Evolutionary conservation across 2,329 filamentous ascomycete genomes (phyloP).

Genomic region (Rosellinia necatrix): DNA sequence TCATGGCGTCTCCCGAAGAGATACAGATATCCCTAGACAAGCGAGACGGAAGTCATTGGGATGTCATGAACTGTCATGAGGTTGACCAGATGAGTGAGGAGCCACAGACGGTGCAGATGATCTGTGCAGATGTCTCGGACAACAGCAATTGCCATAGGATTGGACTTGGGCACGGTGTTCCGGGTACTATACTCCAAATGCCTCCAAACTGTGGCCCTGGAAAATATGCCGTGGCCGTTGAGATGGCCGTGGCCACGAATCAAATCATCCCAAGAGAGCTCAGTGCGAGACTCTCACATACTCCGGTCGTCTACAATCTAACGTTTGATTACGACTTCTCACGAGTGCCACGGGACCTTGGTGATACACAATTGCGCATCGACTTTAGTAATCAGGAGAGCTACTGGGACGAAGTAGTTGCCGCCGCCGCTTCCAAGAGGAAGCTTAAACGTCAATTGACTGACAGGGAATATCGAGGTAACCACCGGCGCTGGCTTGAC

Average conservation of each 20-base stretch:
- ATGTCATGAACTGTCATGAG: constrained; percentile 43
- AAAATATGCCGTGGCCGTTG: constrained; percentile 45
- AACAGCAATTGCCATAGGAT: constrained; percentile 47
- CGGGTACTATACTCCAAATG: constrained; percentile 48
- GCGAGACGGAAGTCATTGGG: constrained; percentile 51
- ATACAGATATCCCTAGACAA: constrained; percentile 44
- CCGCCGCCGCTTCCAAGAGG: background rate
- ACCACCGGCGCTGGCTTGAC: background rate
- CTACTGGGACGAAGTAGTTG: constrained; percentile 39
- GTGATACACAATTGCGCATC: constrained; percentile 43
- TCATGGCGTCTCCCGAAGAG: constrained; percentile 42
- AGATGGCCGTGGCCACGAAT: constrained; percentile 33
- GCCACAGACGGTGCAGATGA: constrained; percentile 42
- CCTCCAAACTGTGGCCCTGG: constrained; percentile 45
- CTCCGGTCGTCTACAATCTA: constrained; percentile 40
- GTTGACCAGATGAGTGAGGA: constrained; percentile 30
- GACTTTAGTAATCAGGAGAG: constrained; percentile 45
- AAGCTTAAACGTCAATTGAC: background rate
- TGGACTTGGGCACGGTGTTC: constrained; percentile 42
- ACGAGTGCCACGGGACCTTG: constrained; percentile 39
- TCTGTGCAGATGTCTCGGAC: constrained; percentile 43
- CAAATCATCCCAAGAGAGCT: constrained; percentile 28
- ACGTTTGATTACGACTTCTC: constrained; percentile 48
- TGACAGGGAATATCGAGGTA: background rate
- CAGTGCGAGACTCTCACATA: background rate